Evolutionary conservation across 306 rosid genomes (phyloP).

Genomic region (Boehmeria nivea): DNA sequence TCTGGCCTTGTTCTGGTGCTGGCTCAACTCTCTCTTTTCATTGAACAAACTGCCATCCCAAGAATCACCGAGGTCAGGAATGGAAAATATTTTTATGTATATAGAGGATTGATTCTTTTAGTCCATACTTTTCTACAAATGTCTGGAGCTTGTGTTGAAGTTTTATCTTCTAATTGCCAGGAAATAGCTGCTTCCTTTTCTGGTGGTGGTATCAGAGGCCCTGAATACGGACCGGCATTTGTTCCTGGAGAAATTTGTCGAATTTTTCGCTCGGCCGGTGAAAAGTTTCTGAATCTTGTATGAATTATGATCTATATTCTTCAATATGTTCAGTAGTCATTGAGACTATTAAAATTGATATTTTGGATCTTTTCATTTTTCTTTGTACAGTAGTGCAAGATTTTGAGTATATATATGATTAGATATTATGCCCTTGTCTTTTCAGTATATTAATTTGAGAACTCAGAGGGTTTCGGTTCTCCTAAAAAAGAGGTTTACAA

Average conservation of each 20-base stretch:
- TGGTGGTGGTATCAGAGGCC: slow-evolving; percentile 68
- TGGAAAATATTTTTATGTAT: slow-evolving; percentile 15
- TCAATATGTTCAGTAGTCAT: slow-evolving; percentile 4
- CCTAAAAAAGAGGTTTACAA: slow-evolving; percentile 79
- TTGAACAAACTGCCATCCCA: slow-evolving; percentile 83
- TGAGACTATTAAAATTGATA: neutral
- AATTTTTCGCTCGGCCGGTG: slow-evolving; percentile 69
- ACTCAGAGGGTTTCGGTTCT: slow-evolving; percentile 79
- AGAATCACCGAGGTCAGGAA: slow-evolving; percentile 83
- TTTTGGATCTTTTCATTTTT: neutral
- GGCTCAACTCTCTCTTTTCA: slow-evolving; percentile 77
- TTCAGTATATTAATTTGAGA: slow-evolving; percentile 80
- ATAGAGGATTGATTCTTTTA: slow-evolving; percentile 19
- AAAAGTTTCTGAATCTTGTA: slow-evolving; percentile 83
- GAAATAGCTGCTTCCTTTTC: slow-evolving; percentile 84
- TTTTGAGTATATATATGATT: neutral
- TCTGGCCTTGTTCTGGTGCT: slow-evolving; percentile 79
- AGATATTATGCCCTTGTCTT: slow-evolving; percentile 20
- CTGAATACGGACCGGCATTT: slow-evolving; percentile 78
- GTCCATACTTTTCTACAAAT: slow-evolving; percentile 17
- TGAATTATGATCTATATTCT: slow-evolving; percentile 35
- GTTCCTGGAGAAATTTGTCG: slow-evolving; percentile 82
- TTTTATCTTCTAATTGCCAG: slow-evolving; percentile 44
- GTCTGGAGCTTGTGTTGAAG: slow-evolving; percentile 18
- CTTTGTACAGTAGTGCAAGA: neutral